A percentile compares a stretch with the other conserved stretches of the same genome.
phyloP scores from a whole-genome alignment of 2,329 filamentous ascomycete genomes.

The Saccharata proteae region DNA sequence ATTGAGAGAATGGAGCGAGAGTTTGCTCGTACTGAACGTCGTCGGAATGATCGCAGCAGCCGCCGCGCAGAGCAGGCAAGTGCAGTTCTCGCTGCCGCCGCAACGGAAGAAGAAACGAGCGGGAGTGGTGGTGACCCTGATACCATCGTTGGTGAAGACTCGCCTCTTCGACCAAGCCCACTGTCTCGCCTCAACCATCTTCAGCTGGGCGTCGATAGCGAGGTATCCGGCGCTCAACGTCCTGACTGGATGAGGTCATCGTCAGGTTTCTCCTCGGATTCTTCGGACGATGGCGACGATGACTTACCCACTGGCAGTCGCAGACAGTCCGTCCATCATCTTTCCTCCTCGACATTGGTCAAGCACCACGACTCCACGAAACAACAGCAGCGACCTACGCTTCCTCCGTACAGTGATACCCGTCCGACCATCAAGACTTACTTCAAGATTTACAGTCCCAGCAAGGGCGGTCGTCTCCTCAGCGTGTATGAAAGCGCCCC shows the following conservation, averaged over 20 bases:
- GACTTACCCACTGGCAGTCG: too few species aligned
- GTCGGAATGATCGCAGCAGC: conserved; percentile 27
- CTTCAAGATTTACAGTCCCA: conserved; percentile 50
- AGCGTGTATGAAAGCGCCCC: conserved; percentile 48
- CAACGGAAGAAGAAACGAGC: conserved; percentile 30
- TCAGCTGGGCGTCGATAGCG: too few species aligned
- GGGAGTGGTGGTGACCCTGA: conserved; percentile 31
- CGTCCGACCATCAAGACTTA: conserved; percentile 48
- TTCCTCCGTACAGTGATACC: conserved; percentile 39
- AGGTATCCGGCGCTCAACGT: too few species aligned
- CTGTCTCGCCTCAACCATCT: too few species aligned
- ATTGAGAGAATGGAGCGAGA: too few species aligned
- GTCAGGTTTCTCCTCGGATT: too few species aligned
- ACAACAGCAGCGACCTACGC: conserved; percentile 21
- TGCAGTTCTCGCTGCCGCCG: conserved; percentile 13
- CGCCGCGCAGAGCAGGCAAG: conserved; percentile 17
- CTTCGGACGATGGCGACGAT: too few species aligned
- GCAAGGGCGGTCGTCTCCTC: conserved; percentile 44
- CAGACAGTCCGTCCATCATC: conserved; percentile 12
- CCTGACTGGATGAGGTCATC: too few species aligned
- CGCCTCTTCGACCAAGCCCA: too few species aligned
- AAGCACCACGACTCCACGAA: too few species aligned
- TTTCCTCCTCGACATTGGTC: conserved; percentile 12
- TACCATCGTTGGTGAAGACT: too few species aligned
- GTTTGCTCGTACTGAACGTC: too few species aligned